Evolutionary conservation across 2,329 filamentous ascomycete genomes (phyloP).

Genomic region (Pseudogymnoascus pannorum): DNA sequence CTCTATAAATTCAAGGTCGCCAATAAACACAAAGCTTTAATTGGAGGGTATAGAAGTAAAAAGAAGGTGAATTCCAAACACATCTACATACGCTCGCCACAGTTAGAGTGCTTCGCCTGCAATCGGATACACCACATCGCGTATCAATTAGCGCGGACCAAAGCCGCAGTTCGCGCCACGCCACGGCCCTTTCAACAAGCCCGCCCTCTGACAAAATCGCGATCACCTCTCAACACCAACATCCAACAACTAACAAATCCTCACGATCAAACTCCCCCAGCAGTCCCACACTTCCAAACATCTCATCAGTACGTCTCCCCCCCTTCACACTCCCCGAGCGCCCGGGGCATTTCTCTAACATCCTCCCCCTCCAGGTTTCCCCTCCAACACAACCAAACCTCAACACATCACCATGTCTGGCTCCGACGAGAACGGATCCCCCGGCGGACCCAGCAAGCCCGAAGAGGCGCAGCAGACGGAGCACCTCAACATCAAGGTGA

Average conservation of each 20-base stretch:
- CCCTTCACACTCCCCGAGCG: not conserved
- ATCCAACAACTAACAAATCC: not conserved
- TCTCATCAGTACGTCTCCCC: not conserved
- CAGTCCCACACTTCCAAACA: not conserved
- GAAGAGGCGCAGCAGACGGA: constrained; percentile 44
- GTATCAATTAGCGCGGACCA: constrained; percentile 6
- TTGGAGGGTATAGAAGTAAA: not conserved
- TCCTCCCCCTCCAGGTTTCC: too few species aligned
- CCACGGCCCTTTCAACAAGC: not conserved
- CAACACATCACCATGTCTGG: constrained; percentile 24
- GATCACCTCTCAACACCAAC: not conserved
- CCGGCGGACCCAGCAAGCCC: constrained; percentile 29
- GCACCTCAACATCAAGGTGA: constrained; percentile 98
- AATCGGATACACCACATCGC: not conserved
- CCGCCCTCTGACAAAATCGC: not conserved
- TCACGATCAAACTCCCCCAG: not conserved
- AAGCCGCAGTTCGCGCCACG: constrained; percentile 1
- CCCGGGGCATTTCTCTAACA: not conserved
- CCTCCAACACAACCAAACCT: not conserved
- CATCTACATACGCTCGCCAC: not conserved
- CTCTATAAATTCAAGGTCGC: not conserved
- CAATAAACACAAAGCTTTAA: not conserved
- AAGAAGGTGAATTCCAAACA: not conserved
- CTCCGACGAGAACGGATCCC: constrained; percentile 41
- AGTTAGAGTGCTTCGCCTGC: not conserved